Base-by-base conservation (phyloP, 345 rosid genomes). In the Hypericum perforatum region DNA sequence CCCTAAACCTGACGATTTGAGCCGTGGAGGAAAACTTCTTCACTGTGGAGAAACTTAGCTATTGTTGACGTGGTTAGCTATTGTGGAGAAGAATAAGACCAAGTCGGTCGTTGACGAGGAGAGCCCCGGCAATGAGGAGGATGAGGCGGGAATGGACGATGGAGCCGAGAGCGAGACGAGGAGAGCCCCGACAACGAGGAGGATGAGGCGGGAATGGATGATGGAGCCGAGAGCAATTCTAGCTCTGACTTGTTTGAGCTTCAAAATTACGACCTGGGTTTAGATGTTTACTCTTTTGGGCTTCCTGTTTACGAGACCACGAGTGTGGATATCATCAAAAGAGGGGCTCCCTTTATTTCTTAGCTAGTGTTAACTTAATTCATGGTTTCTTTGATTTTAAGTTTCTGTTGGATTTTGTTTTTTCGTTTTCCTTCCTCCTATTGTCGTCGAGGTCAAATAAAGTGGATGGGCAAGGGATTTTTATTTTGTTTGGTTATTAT, bases 221-320 rank as follows among this genome's bases (percentile, higher is more conserved):
- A 74, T 52, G 86, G 86, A 6, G 82, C 78, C 42, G 95, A 84
- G 37, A 91, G 95, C 59, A 96, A 91, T 76, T 84, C 96, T 15
- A 91, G 98, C 67, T 91, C 96, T 49, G 98, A 91, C 75, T 78
- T 91, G 69, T 91, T 91, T 44, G 98, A 91, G 72, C 51, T 90
- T 67, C 85, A 80, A 41, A 90, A 78, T 68, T 90, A 82, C 56
- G 87, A 86, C 68, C 55, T 84, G 58, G 84, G 73, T 9, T 70
- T 65, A 49, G 90, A 36, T 52, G 39, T 11, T 6, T 52, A 37
- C 42, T 37, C 55, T 0, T 36, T 7, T 37, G 55, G 85, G 10
- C 66, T 91, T 53, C 96, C 96, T 10, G 98, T 91, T 16, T 87
- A 91, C 49, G 98, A 91, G 65, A 87, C 95, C 14, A 91, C 98